These are phyloP conservation scores for Fusarium drepaniforme DNA, from an alignment of 2,329 filamentous ascomycete genomes.

Conservation along the genomic window DNA sequence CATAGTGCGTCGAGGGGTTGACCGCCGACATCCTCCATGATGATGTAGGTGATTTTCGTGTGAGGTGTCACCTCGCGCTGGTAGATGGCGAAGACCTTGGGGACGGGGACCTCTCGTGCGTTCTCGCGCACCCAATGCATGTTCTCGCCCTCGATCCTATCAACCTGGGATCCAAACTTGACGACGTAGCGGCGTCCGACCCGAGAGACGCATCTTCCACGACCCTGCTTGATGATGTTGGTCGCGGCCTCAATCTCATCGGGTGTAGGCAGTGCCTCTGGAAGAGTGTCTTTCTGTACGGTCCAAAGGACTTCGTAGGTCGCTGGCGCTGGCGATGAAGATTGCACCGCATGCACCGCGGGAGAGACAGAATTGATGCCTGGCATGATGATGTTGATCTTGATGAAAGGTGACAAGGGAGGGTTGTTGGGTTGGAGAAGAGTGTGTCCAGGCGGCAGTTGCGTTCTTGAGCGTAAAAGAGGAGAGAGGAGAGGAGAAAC, in stretches of 20 bases:
- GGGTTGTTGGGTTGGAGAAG: background rate
- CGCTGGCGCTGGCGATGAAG: background rate
- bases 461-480: background rate
- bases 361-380: background rate
- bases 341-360: background rate
- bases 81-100: conserved; percentile 25
- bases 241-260: conserved; percentile 20
- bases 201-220: background rate
- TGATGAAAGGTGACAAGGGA: background rate
- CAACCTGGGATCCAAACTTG: conserved; percentile 19
- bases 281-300: conserved; percentile 2
- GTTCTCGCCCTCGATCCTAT: conserved; percentile 19
- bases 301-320: conserved; percentile 14
- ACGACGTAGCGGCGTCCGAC: conserved; percentile 15
- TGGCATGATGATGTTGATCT: background rate
- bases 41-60: conserved; percentile 19
- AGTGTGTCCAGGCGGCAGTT: background rate
- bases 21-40: conserved; percentile 23
- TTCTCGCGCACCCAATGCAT: conserved; percentile 12
- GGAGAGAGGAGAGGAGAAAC: background rate
- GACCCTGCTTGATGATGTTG: conserved; percentile 2
- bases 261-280: conserved; percentile 19
- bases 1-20: conserved; percentile 20
- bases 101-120: conserved; percentile 11
- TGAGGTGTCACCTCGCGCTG: background rate